A percentile compares a stretch with the other conserved stretches of the same genome.
phyloP scores from a whole-genome alignment of 2,329 filamentous ascomycete species.

The Fusarium pseudocircinatum region DNA sequence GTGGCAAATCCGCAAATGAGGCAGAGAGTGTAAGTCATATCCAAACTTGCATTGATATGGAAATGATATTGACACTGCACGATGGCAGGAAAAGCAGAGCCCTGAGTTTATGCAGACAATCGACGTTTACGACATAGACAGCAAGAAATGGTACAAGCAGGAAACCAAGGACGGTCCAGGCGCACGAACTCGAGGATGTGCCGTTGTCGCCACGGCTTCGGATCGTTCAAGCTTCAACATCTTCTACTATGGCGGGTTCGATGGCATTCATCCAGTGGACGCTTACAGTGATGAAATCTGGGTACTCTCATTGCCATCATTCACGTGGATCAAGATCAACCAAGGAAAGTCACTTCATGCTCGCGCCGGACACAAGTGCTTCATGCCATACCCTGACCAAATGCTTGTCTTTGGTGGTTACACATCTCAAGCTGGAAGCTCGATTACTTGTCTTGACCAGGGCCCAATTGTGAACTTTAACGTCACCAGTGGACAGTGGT shows the following conservation, averaged over 20 bases:
- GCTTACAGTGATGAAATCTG: conserved; percentile 75
- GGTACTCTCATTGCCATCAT: conserved; percentile 82
- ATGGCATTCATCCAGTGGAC: conserved; percentile 55
- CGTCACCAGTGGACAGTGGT: conserved; percentile 74
- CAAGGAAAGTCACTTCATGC: conserved; percentile 61
- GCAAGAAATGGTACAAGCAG: conserved; percentile 74
- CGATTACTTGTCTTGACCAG: conserved; percentile 59
- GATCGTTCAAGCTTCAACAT: conserved; percentile 82
- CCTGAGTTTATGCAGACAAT: conserved; percentile 76
- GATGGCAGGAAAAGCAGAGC: conserved; percentile 66
- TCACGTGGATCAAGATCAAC: conserved; percentile 75
- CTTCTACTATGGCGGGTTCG: conserved; percentile 84
- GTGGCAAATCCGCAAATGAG: conserved; percentile 42
- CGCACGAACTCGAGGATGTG: conserved; percentile 73
- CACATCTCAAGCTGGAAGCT: conserved; percentile 44
- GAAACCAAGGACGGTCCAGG: conserved; percentile 68
- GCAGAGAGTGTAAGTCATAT: conserved; percentile 47
- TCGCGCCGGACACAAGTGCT: conserved; percentile 78
- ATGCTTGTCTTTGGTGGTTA: conserved; percentile 83
- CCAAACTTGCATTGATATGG: background rate
- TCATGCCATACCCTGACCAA: conserved; percentile 79
- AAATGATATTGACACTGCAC: background rate
- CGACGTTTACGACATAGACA: conserved; percentile 80
- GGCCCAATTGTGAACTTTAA: conserved; percentile 75
- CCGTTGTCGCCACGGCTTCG: conserved; percentile 75